A percentile compares a stretch with the other conserved stretches of the same genome.
phyloP scores from a whole-genome alignment of 1,139 yeast genomes.

The Saccharomycopsis hybrid region DNA sequence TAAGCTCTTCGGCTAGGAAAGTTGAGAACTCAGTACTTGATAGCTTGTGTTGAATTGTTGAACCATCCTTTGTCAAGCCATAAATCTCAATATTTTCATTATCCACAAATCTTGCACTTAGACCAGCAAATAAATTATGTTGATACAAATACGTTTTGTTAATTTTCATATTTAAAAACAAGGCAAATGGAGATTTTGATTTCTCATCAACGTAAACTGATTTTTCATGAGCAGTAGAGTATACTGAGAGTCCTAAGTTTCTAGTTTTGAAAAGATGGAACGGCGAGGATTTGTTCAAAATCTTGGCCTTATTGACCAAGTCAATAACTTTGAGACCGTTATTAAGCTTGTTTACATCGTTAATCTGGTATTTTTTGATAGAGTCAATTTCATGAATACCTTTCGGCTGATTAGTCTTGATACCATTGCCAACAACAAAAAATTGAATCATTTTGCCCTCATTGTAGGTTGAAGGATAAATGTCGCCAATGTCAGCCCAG shows the following conservation, averaged over 20 bases:
- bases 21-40: constrained; percentile 24
- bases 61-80: constrained; percentile 23
- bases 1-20: constrained; percentile 26
- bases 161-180: constrained; percentile 53
- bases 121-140: constrained; percentile 39
- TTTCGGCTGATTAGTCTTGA: constrained; percentile 23
- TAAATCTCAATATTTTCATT: constrained; percentile 22
- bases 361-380: constrained; percentile 19
- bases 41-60: constrained; percentile 22
- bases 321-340: constrained; percentile 48
- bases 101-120: constrained; percentile 35
- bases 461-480: constrained; percentile 41
- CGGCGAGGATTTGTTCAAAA: constrained; percentile 73
- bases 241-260: constrained; percentile 42
- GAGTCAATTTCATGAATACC: constrained; percentile 15
- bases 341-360: constrained; percentile 30
- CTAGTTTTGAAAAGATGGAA: constrained; percentile 68
- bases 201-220: constrained; percentile 53
- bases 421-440: constrained; percentile 24
- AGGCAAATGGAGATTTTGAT: constrained; percentile 52
- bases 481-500: constrained; percentile 61
- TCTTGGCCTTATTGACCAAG: constrained; percentile 67
- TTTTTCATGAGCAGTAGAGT: constrained; percentile 75
- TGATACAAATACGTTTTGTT: constrained; percentile 31
- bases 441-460: constrained; percentile 30